Percentiles rank a stretch among this genome's conserved stretches.
Evolutionary conservation across 306 rosid species (phyloP).

Genomic region (Aeschynomene evenia): DNA sequence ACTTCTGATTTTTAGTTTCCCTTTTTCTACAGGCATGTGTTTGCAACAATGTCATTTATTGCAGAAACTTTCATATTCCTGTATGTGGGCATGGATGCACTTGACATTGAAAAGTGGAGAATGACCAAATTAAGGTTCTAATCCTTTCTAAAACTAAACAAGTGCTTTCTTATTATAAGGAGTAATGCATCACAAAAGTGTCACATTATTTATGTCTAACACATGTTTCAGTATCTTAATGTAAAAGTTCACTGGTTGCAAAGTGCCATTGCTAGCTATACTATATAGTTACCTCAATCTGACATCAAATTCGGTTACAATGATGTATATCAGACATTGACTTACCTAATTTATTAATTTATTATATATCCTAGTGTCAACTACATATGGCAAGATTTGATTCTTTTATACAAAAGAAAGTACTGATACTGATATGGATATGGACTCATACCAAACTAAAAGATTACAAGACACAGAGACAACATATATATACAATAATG

Average conservation of each 20-base stretch:
- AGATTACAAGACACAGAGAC: no score
- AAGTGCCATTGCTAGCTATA: not conserved
- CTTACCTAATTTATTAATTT: not conserved
- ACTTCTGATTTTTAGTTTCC: constrained; percentile 14
- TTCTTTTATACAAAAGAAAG: no score
- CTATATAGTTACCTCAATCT: not conserved
- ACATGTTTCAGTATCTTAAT: not conserved
- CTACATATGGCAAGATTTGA: no score
- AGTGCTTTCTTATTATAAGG: not conserved
- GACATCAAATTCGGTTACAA: not conserved
- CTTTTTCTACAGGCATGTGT: constrained; percentile 68
- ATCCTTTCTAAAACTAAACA: not conserved
- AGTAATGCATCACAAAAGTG: not conserved
- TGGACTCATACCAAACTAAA: no score
- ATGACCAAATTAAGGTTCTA: constrained; percentile 68
- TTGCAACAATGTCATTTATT: constrained; percentile 83
- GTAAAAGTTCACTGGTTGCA: not conserved
- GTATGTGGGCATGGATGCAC: constrained; percentile 94
- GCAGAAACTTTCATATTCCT: constrained; percentile 92
- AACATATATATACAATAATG: no score
- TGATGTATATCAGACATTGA: not conserved
- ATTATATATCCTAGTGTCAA: no score
- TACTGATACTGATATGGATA: no score
- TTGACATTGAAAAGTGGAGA: constrained; percentile 87
- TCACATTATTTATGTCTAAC: not conserved